Evolutionary conservation across 192 early-diverging fungal species (phyloP).

Genomic region (Obelidium mucronatum): DNA sequence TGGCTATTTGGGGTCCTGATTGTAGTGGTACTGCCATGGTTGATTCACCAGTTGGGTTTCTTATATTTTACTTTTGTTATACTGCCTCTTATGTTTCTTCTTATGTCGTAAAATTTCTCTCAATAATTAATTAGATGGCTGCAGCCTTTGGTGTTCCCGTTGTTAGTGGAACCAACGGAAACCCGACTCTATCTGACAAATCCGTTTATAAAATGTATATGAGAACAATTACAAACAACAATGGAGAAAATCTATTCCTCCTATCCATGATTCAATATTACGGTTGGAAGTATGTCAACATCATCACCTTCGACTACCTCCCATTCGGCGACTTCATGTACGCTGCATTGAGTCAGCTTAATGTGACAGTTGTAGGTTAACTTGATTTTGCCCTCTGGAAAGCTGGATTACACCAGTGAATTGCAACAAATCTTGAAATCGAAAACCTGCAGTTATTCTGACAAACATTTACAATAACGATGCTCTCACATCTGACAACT

Average conservation of each 20-base stretch:
- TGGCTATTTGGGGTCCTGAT: constrained; percentile 2
- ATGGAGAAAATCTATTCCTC: not conserved
- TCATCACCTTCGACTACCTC: not conserved
- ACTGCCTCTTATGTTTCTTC: not conserved
- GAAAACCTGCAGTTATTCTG: not conserved
- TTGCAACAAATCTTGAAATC: constrained; percentile 1
- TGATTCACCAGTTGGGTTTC: not conserved
- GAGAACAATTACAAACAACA: not conserved
- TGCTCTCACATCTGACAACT: not conserved
- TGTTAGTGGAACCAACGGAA: not conserved
- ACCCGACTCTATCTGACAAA: not conserved
- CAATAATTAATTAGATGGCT: constrained; percentile 8
- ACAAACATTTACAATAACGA: constrained; percentile 11
- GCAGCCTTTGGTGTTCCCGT: constrained; percentile 5
- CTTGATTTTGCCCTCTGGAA: not conserved
- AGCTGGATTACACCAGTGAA: not conserved
- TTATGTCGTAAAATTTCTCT: no score
- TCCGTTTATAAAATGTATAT: not conserved
- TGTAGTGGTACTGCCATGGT: constrained; percentile 9
- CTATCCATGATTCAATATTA: constrained; percentile 1
- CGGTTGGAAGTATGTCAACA: not conserved
- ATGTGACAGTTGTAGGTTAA: constrained; percentile 8
- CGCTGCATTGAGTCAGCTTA: not conserved
- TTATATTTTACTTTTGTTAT: not conserved
- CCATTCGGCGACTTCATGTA: constrained; percentile 2